These are phyloP conservation scores for Colletotrichum tropicale DNA, from an alignment of 2,329 filamentous ascomycete genomes.

Conservation along the genomic window DNA sequence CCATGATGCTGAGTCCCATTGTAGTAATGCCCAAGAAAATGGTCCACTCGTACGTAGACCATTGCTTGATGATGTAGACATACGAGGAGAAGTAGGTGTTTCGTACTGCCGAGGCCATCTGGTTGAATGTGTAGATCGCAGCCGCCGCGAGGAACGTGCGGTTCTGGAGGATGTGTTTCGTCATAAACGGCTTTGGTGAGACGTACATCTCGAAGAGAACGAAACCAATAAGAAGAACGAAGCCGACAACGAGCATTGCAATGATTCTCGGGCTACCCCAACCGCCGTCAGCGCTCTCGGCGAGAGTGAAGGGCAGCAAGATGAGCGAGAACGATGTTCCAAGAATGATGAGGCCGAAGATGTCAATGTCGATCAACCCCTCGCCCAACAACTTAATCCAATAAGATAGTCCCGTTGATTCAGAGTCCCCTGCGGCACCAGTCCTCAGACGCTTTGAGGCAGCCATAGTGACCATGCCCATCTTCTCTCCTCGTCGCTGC, in stretches of 20 bases:
- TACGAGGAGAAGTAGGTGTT: conserved; percentile 42
- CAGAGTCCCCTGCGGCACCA: conserved; percentile 19
- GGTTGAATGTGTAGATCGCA: conserved; percentile 35
- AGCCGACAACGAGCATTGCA: conserved; percentile 27
- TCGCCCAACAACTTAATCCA: conserved; percentile 26
- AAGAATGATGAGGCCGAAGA: conserved; percentile 61
- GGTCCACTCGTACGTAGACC: conserved; percentile 45
- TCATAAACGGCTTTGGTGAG: conserved; percentile 36
- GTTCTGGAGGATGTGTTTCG: conserved; percentile 33
- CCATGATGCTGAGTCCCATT: conserved; percentile 39
- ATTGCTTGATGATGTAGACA: conserved; percentile 43
- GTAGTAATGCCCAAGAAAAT: conserved; percentile 44
- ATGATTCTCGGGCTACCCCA: conserved; percentile 37
- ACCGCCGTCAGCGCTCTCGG: conserved; percentile 32
- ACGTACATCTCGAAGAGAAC: conserved; percentile 37
- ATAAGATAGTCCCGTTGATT: conserved; percentile 8
- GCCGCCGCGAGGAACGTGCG: conserved; percentile 33
- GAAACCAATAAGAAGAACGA: conserved; percentile 33
- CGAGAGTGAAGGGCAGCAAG: conserved; percentile 67
- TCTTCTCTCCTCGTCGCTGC: conserved; percentile 59
- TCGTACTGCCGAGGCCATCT: conserved; percentile 37
- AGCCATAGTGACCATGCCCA: conserved; percentile 49
- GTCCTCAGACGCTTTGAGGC: conserved; percentile 38
- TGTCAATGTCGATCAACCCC: conserved; percentile 64
- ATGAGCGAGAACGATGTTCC: conserved; percentile 62